Base-by-base conservation (phyloP, 2,329 filamentous ascomycete species). In the Dactylonectria estremocensis region DNA sequence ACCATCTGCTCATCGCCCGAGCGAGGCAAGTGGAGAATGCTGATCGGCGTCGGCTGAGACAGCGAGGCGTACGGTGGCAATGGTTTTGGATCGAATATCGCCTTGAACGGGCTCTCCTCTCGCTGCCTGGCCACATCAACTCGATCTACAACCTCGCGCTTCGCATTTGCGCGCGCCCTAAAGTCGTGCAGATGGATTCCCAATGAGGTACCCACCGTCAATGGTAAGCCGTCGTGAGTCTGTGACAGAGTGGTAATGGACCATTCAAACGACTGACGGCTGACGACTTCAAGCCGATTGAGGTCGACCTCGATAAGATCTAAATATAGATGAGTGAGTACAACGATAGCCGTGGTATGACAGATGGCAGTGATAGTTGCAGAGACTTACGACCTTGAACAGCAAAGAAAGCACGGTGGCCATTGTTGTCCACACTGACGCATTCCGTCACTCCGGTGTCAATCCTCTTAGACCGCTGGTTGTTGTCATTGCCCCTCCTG, bases 131-230 rank as follows among this genome's bases (percentile, higher is more conserved):
- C 57, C 16, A 64, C 65, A 46, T 82, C 77, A 31, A 87, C 72
- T 24, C 77, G 76, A 67, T 85, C 84, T 16, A 73, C 74, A 8
- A 67, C 72, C 53, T 84, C 80, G 16, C 74, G 74, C 24, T 74
- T 73, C 10, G 74, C 74, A 14, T 75, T 74, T 16, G 76, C 75
- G 43, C 81, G 78, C 14, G 80, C 84, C 54, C 95, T 88, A 28
- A 91, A 89, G 78, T 98, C 95, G 77, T 97, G 90, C 5, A 98
- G 88, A 77, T 97, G 93, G 1, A 98, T 85, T 1, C 93, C 94
- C 66, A 91, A 85, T 57, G 92, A 93, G 1, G 94, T 97, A 22
- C 94, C 95, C 14, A 98, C 89, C 0, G 95, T 96, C 43, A 98
- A 80, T 1, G 95, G 94, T 1, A 91, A 86, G 0, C 87, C 86